A percentile compares a stretch with the other conserved stretches of the same genome.
phyloP scores from a whole-genome alignment of 768 basidiomycete species.

The Boletales sp. region DNA sequence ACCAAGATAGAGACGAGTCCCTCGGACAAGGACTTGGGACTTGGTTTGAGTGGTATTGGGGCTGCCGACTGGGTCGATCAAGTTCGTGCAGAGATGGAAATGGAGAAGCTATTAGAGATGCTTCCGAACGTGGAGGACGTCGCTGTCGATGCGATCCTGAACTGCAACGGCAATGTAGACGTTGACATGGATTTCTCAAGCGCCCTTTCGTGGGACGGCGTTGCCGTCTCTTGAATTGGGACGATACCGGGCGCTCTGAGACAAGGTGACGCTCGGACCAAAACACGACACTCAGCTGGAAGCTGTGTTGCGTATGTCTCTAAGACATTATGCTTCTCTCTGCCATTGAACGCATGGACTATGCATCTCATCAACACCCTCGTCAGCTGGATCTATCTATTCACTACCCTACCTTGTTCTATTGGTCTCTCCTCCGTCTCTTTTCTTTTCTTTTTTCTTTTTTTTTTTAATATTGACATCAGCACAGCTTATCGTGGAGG shows the following conservation, averaged over 20 bases:
- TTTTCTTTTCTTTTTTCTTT: slow-evolving; percentile 2
- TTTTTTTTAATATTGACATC: slow-evolving; percentile 7
- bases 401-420: slow-evolving; percentile 24
- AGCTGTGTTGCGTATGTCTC: slow-evolving; percentile 6
- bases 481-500: not conserved
- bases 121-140: slow-evolving; percentile 37
- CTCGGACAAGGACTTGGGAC: slow-evolving; percentile 13
- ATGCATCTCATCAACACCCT: slow-evolving; percentile 11
- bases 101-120: slow-evolving; percentile 59
- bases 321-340: slow-evolving; percentile 9
- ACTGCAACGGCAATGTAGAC: slow-evolving; percentile 15
- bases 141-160: slow-evolving; percentile 20
- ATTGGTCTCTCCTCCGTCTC: slow-evolving; percentile 16
- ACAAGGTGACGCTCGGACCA: slow-evolving; percentile 11
- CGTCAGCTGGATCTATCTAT: slow-evolving; percentile 22
- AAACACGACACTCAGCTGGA: slow-evolving; percentile 11
- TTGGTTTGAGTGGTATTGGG: slow-evolving; percentile 15
- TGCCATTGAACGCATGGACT: slow-evolving; percentile 16
- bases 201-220: slow-evolving; percentile 26
- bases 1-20: slow-evolving; percentile 10
- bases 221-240: slow-evolving; percentile 24
- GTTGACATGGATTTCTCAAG: slow-evolving; percentile 28
- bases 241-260: not conserved
- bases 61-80: slow-evolving; percentile 27
- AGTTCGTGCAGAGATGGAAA: slow-evolving; percentile 45